Evolutionary conservation across 2,329 filamentous ascomycete species (phyloP).

Genomic region (Verticillium nubilum): DNA sequence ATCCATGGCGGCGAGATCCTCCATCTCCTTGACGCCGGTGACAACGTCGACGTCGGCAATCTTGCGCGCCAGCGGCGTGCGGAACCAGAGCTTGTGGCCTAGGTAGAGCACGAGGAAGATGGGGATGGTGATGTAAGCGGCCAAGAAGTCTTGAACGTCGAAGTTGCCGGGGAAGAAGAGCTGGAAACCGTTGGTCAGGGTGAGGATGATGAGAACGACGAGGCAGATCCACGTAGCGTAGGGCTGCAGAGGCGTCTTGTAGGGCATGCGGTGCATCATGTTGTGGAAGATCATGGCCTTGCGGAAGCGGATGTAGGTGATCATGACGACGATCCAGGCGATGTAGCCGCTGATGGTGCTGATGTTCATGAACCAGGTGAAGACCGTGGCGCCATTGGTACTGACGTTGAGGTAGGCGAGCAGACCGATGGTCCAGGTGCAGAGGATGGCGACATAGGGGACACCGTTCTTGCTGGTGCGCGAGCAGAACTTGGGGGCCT

Average conservation of each 20-base stretch:
- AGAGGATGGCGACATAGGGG: constrained; percentile 48
- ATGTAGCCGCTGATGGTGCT: constrained; percentile 58
- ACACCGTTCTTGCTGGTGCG: constrained; percentile 57
- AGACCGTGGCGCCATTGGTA: constrained; percentile 56
- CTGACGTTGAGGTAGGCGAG: constrained; percentile 67
- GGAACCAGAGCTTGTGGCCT: constrained; percentile 50
- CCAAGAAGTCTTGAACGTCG: constrained; percentile 58
- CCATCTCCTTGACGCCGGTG: constrained; percentile 58
- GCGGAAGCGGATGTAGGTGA: constrained; percentile 56
- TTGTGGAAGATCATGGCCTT: constrained; percentile 48
- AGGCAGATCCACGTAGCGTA: constrained; percentile 61
- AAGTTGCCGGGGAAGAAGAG: constrained; percentile 65
- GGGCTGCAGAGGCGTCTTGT: constrained; percentile 48
- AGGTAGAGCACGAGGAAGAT: constrained; percentile 56
- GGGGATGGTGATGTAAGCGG: constrained; percentile 57
- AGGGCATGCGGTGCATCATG: constrained; percentile 45
- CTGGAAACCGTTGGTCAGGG: constrained; percentile 69
- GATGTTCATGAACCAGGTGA: constrained; percentile 67
- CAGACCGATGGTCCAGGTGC: constrained; percentile 54
- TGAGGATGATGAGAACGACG: constrained; percentile 53
- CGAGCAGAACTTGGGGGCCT: constrained; percentile 58
- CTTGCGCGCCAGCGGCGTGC: constrained; percentile 37
- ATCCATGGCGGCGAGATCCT: constrained; percentile 47
- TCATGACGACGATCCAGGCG: constrained; percentile 53
- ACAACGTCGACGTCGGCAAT: constrained; percentile 47